These are phyloP conservation scores for Pyrus pyrifolia DNA, from an alignment of 306 rosid species.

Conservation along the genomic window DNA sequence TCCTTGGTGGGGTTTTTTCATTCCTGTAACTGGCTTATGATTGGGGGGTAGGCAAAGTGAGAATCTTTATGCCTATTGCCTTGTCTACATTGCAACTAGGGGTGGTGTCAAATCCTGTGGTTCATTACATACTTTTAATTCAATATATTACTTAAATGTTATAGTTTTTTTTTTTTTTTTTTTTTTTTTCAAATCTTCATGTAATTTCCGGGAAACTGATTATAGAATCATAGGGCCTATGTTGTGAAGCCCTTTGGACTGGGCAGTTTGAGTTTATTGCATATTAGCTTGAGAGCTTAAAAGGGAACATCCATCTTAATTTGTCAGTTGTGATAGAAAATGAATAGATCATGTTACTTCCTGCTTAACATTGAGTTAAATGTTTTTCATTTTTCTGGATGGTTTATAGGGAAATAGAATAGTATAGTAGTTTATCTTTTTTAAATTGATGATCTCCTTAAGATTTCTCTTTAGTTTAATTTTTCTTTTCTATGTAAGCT, in stretches of 20 bases:
- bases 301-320: neutral
- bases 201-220: neutral
- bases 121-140: neutral
- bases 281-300: neutral
- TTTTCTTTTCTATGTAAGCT: conserved; percentile 1
- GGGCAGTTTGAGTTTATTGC: neutral
- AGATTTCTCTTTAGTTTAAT: neutral
- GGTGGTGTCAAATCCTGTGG: neutral
- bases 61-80: neutral
- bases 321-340: neutral
- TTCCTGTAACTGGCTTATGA: neutral
- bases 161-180: neutral
- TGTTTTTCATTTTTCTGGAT: neutral
- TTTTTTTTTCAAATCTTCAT: neutral
- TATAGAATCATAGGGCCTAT: neutral
- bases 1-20: neutral
- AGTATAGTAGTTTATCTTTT: neutral
- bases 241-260: neutral
- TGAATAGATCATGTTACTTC: neutral
- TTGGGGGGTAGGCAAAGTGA: neutral
- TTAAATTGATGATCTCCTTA: neutral
- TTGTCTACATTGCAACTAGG: neutral
- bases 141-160: neutral
- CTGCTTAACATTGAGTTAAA: neutral
- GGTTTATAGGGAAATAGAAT: neutral